A percentile compares a stretch with the other conserved stretches of the same genome.
These are phyloP conservation scores for Neltuma alba DNA, from an alignment of 306 rosid species.

Conservation along the genomic window DNA sequence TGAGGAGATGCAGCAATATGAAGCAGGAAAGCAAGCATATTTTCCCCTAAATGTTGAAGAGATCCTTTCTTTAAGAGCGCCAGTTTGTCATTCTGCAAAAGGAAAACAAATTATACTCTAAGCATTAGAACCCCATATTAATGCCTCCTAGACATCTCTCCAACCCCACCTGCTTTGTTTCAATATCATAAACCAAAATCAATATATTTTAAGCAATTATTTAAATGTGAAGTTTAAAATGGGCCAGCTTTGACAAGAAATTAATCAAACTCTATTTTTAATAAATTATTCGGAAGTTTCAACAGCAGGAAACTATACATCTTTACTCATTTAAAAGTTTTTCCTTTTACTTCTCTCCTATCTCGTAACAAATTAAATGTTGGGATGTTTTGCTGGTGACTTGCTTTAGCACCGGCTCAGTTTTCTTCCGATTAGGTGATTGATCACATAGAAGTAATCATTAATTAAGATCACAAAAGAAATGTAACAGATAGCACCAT, in stretches of 20 bases:
- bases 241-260: slow-evolving; percentile 8
- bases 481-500: no score
- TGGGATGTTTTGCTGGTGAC: no score
- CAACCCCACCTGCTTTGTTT: not conserved
- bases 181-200: slow-evolving; percentile 2
- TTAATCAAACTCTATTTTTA: not conserved
- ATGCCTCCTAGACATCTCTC: not conserved
- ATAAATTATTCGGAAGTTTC: not conserved
- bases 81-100: slow-evolving; percentile 86
- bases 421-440: no score
- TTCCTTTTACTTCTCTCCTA: no score
- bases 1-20: slow-evolving; percentile 69
- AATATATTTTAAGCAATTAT: slow-evolving; percentile 11
- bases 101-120: slow-evolving; percentile 18
- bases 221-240: slow-evolving; percentile 12
- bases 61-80: slow-evolving; percentile 84
- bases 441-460: no score
- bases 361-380: no score
- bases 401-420: no score
- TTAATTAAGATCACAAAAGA: no score
- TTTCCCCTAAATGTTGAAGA: slow-evolving; percentile 98
- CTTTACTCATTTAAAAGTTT: no score
- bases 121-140: slow-evolving; percentile 5
- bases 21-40: slow-evolving; percentile 95
- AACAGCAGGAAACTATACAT: slow-evolving; percentile 1